These are phyloP conservation scores for Colletotrichum musicola DNA, from an alignment of 2,329 filamentous ascomycete species.

Conservation along the genomic window DNA sequence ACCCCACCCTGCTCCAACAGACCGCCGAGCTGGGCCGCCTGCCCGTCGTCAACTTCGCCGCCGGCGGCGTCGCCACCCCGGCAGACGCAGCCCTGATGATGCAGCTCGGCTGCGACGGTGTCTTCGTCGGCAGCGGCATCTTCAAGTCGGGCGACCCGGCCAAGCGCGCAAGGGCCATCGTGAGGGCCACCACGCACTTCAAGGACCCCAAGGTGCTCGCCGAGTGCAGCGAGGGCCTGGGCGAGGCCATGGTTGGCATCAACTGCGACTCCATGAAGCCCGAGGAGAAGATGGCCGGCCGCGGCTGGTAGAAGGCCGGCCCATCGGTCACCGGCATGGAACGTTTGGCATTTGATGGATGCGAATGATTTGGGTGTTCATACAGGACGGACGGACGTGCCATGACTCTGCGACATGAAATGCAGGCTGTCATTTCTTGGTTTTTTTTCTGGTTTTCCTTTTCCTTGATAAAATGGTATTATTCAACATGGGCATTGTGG, in stretches of 20 bases:
- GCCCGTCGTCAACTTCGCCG: slow-evolving; percentile 97
- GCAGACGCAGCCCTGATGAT: slow-evolving; percentile 98
- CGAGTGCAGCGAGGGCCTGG: slow-evolving; percentile 87
- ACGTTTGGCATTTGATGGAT: not conserved
- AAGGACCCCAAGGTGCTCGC: slow-evolving; percentile 87
- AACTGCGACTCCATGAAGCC: slow-evolving; percentile 84
- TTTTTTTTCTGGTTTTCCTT: not conserved
- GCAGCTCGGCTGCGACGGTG: slow-evolving; percentile 97
- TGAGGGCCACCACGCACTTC: slow-evolving; percentile 93
- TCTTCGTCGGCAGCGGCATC: slow-evolving; percentile 96
- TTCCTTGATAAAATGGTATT: slow-evolving; percentile 2
- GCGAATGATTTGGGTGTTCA: slow-evolving; percentile 27
- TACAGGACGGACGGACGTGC: not conserved
- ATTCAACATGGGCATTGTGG: slow-evolving; percentile 29
- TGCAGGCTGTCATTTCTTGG: slow-evolving; percentile 6
- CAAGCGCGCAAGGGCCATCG: slow-evolving; percentile 93
- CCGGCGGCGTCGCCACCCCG: slow-evolving; percentile 98
- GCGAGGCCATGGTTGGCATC: slow-evolving; percentile 98
- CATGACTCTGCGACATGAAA: slow-evolving; percentile 38
- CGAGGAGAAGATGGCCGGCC: slow-evolving; percentile 83
- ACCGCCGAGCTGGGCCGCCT: slow-evolving; percentile 88
- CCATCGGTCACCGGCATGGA: not conserved
- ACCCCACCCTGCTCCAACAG: slow-evolving; percentile 84
- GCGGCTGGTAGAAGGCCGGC: slow-evolving; percentile 78
- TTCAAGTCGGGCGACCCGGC: slow-evolving; percentile 96